These are phyloP conservation scores for Candida nanaspora DNA, from an alignment of 805 yeast genomes.

Conservation along the genomic window DNA sequence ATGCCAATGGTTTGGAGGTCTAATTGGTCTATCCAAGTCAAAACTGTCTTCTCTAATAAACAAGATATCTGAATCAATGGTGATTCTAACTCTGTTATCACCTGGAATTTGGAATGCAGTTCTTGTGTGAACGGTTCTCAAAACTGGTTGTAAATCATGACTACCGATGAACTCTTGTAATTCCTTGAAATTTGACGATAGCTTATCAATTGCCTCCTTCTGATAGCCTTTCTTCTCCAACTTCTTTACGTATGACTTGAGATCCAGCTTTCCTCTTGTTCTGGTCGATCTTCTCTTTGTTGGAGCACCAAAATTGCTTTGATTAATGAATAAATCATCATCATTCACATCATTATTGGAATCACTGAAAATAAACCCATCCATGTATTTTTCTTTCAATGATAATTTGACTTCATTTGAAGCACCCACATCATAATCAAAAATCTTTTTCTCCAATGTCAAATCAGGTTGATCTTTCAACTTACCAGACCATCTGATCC, in stretches of 20 bases:
- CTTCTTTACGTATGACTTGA: conserved; percentile 49
- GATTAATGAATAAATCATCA: conserved; percentile 25
- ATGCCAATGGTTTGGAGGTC: conserved; percentile 89
- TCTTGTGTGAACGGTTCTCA: conserved; percentile 82
- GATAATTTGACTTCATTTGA: conserved; percentile 53
- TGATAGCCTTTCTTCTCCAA: conserved; percentile 56
- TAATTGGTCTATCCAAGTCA: conserved; percentile 77
- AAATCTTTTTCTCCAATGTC: conserved; percentile 70
- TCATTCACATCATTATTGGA: conserved; percentile 12
- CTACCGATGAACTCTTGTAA: conserved; percentile 58
- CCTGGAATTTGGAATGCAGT: conserved; percentile 98
- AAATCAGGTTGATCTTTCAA: conserved; percentile 72
- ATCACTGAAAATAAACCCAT: conserved; percentile 46
- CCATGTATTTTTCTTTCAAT: conserved; percentile 76
- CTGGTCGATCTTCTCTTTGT: neutral
- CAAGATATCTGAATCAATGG: conserved; percentile 81
- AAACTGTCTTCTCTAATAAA: conserved; percentile 89
- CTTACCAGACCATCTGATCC: conserved; percentile 89
- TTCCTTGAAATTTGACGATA: conserved; percentile 47
- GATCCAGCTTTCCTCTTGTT: conserved; percentile 14
- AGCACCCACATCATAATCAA: conserved; percentile 43
- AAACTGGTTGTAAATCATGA: conserved; percentile 70
- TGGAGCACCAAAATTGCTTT: too few species aligned
- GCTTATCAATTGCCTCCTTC: conserved; percentile 41
- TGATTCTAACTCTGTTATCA: conserved; percentile 85